These are phyloP conservation scores for Lathyrus oleraceus DNA, from an alignment of 306 rosid species.

Conservation along the genomic window DNA sequence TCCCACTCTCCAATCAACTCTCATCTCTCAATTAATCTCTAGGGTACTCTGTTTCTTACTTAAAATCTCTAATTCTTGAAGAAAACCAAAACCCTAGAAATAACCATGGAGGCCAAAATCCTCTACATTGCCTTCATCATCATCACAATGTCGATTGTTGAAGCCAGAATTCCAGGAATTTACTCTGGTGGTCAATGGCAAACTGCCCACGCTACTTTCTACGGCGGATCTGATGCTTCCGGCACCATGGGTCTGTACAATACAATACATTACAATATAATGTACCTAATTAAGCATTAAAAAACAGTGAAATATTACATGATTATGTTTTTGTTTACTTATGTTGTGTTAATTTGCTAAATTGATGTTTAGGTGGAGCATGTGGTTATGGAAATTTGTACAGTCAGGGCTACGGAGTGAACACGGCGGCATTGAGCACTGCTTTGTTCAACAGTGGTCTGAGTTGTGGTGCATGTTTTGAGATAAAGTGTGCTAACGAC, in stretches of 20 bases:
- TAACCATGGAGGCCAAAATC: slow-evolving; percentile 39
- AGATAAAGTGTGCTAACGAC: slow-evolving; percentile 82
- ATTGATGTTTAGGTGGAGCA: slow-evolving; percentile 69
- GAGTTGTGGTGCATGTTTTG: slow-evolving; percentile 93
- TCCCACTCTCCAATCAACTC: background rate
- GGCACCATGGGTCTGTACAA: slow-evolving; percentile 85
- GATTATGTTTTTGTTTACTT: background rate
- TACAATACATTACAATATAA: background rate
- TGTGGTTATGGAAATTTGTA: slow-evolving; percentile 96
- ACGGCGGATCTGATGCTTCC: slow-evolving; percentile 93
- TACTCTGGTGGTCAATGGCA: slow-evolving; percentile 76
- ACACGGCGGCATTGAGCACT: slow-evolving; percentile 90
- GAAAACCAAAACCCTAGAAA: background rate
- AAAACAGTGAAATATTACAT: too few relatives aligned
- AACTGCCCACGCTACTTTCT: slow-evolving; percentile 91
- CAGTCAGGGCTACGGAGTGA: slow-evolving; percentile 97
- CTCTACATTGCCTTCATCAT: slow-evolving; percentile 45
- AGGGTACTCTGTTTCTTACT: background rate
- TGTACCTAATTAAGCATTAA: background rate
- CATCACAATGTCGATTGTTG: slow-evolving; percentile 42
- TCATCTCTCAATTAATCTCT: slow-evolving; percentile 19
- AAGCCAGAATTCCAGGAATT: slow-evolving; percentile 81
- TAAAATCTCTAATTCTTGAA: background rate
- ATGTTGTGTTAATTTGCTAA: background rate
- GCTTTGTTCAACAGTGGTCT: slow-evolving; percentile 86